Percentiles rank a stretch among this genome's conserved stretches.
Evolutionary conservation across 2,329 filamentous ascomycete genomes (phyloP).

Genomic region (Harringtonia lauricola): DNA sequence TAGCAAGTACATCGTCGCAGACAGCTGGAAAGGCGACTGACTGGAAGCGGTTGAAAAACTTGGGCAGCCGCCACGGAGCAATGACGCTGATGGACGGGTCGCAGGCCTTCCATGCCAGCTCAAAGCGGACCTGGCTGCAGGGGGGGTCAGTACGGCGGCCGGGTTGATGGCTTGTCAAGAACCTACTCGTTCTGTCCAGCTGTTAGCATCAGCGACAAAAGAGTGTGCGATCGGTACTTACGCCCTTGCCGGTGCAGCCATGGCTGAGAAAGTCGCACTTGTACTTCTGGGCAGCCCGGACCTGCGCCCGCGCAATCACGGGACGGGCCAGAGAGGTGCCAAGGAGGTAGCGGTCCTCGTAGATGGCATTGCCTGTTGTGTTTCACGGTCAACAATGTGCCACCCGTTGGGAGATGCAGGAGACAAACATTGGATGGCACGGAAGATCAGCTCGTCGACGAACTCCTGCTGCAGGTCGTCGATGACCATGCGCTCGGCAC

Average conservation of each 20-base stretch:
- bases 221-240: too few species aligned
- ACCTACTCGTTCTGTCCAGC: constrained; percentile 1
- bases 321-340: constrained; percentile 57
- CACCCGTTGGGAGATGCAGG: too few species aligned
- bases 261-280: constrained; percentile 10
- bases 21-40: too few species aligned
- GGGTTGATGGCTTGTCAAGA: too few species aligned
- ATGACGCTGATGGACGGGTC: constrained; percentile 59
- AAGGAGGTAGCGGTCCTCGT: constrained; percentile 19
- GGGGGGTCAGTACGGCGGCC: not conserved
- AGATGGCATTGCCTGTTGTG: not conserved
- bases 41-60: constrained; percentile 60
- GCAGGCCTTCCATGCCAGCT: constrained; percentile 29
- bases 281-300: constrained; percentile 46
- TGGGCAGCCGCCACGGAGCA: constrained; percentile 61
- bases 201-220: too few species aligned
- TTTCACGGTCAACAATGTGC: too few species aligned
- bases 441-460: constrained; percentile 71
- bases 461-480: constrained; percentile 63
- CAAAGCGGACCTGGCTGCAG: constrained; percentile 14
- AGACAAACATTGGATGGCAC: constrained; percentile 62
- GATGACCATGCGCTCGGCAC: constrained; percentile 53
- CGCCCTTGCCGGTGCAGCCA: constrained; percentile 48
- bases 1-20: too few species aligned
- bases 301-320: constrained; percentile 58